Evolutionary conservation across 495 filamentous ascomycete species (phyloP).

Genomic region (Penicillium odoratum): DNA sequence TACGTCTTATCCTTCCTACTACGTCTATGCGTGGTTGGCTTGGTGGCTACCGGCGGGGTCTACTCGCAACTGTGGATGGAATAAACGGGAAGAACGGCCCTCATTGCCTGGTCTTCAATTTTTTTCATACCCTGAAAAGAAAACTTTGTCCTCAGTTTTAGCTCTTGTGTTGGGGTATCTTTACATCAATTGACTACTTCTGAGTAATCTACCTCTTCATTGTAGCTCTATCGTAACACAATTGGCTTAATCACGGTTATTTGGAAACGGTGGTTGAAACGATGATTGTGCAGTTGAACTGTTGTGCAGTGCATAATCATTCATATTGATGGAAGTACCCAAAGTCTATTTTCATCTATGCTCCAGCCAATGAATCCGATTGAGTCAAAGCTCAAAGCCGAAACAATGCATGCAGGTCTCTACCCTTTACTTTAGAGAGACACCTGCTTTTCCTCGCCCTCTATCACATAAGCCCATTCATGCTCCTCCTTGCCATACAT

Average conservation of each 20-base stretch:
- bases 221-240: background rate
- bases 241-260: too few relatives aligned
- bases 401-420: too few relatives aligned
- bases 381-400: too few relatives aligned
- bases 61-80: conserved; percentile 52
- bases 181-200: conserved; percentile 25
- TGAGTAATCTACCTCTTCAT: conserved; percentile 11
- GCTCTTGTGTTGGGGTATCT: conserved; percentile 25
- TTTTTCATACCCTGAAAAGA: conserved; percentile 46
- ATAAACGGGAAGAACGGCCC: conserved; percentile 61
- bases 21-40: conserved; percentile 35
- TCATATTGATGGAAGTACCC: too few relatives aligned
- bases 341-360: too few relatives aligned
- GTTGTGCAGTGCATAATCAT: too few relatives aligned
- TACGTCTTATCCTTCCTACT: conserved; percentile 29
- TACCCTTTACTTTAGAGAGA: too few relatives aligned
- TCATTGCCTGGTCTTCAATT: conserved; percentile 57
- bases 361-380: too few relatives aligned
- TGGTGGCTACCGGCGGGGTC: conserved; percentile 37
- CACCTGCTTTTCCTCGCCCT: conserved; percentile 47
- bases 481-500: conserved; percentile 84
- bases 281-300: too few relatives aligned
- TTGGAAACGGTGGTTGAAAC: too few relatives aligned
- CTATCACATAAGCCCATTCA: conserved; percentile 75
- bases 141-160: conserved; percentile 33